Percentiles rank a stretch among this genome's conserved stretches.
phyloP scores from a whole-genome alignment of 2,329 filamentous ascomycete genomes.

The Cladosporium velox region DNA sequence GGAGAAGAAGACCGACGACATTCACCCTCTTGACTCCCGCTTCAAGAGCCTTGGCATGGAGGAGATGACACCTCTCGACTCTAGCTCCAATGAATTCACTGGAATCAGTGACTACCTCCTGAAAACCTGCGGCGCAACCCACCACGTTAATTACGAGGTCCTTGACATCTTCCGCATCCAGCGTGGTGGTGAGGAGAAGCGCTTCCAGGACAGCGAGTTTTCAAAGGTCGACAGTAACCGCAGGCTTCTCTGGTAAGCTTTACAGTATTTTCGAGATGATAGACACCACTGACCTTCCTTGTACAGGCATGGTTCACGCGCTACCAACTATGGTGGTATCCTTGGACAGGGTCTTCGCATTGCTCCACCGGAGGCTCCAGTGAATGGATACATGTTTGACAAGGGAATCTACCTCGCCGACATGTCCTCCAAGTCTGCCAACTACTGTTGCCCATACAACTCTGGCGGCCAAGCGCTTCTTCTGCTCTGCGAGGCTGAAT shows the following conservation, averaged over 20 bases:
- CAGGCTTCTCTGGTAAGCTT: constrained; percentile 69
- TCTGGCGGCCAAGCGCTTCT: constrained; percentile 73
- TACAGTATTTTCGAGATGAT: background rate
- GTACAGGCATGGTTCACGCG: constrained; percentile 68
- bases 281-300: background rate
- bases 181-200: constrained; percentile 68
- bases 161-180: constrained; percentile 82
- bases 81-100: constrained; percentile 61
- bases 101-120: constrained; percentile 68
- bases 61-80: constrained; percentile 72
- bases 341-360: constrained; percentile 87
- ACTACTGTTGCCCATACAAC: constrained; percentile 66
- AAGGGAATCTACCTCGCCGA: constrained; percentile 89
- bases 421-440: constrained; percentile 79
- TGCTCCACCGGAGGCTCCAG: constrained; percentile 79
- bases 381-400: constrained; percentile 69
- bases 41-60: constrained; percentile 70
- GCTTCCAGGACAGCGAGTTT: constrained; percentile 63
- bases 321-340: constrained; percentile 85
- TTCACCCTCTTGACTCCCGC: constrained; percentile 71
- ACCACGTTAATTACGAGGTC: constrained; percentile 61
- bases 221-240: constrained; percentile 66
- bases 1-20: constrained; percentile 47
- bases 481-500: constrained; percentile 80
- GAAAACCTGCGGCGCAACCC: constrained; percentile 67